Evolutionary conservation across 2,329 filamentous ascomycete species (phyloP).

Genomic region (Orbilia oligospora): DNA sequence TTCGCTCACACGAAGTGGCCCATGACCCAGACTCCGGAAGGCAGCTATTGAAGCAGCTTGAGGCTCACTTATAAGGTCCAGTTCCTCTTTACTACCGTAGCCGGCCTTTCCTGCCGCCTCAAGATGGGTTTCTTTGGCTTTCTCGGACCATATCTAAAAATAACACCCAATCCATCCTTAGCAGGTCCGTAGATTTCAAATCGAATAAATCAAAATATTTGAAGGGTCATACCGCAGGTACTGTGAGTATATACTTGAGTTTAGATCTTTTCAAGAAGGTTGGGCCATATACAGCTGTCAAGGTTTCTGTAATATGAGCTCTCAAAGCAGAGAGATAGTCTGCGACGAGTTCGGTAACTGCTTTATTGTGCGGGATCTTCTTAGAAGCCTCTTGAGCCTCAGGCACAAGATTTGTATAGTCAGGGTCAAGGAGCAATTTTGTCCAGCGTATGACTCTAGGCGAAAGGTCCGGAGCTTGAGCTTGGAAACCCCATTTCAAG

Average conservation of each 20-base stretch:
- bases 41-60: constrained; percentile 33
- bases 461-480: neutral
- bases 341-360: constrained; percentile 4
- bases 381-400: neutral
- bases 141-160: constrained; percentile 37
- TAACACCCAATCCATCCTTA: neutral
- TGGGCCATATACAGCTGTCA: neutral
- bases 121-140: constrained; percentile 31
- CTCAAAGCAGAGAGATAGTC: constrained; percentile 27
- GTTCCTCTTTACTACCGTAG: constrained; percentile 14
- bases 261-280: constrained; percentile 5
- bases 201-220: neutral
- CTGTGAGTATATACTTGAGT: constrained; percentile 13
- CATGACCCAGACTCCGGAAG: constrained; percentile 14
- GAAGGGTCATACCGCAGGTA: constrained; percentile 22
- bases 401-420: constrained; percentile 12
- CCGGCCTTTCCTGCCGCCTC: constrained; percentile 27
- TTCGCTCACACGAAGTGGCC: constrained; percentile 23
- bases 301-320: constrained; percentile 1
- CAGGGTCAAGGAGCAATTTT: constrained; percentile 26
- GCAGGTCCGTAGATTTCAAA: neutral
- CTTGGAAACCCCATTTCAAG: constrained; percentile 36
- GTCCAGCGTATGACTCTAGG: constrained; percentile 4
- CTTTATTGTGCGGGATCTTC: neutral
- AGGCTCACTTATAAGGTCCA: constrained; percentile 34